Evolutionary conservation across 1,284 basidiomycete species (phyloP), one percentile per base, ranked within the genome.

Genomic region (Ustanciosporium gigantosporum): DNA sequence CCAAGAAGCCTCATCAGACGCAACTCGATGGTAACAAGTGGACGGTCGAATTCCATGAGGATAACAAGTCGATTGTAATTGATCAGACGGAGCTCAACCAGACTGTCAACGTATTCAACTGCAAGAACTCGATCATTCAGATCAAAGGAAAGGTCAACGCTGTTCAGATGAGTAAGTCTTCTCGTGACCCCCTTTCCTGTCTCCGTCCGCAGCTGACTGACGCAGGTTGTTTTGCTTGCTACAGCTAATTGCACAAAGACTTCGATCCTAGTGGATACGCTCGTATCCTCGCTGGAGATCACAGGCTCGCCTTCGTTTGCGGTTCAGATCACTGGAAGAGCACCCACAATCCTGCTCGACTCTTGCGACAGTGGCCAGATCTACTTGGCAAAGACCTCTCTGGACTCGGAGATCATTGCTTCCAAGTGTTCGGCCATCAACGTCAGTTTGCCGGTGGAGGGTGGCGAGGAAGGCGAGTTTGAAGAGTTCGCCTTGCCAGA

Each of bases 91-190:
- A 89, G 74, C 81, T 94, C 57, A 88, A 82, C 73, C 93, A 99
- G 58, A 87, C 86, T 2, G 86, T 98, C 50, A 94, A 91, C 79
- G 81, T 98, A 39, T 98, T 87, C 78, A 87, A 86, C 20, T 96
- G 93, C 83, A 95, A 92, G 81, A 88, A 88, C 72, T 84, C 86
- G n/a, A 89, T 88, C 1, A 82, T 99, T 42, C 80, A 89, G 49
- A 82, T 99, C 77, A 88, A 88, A 76, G 94, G 94, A 76, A 99
- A 99, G 81, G 86, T 92, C 70, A 99, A 98, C 74, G 93, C 92
- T 4, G 86, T 98, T 25, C 91, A 88, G 15, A 81, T 98, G 64
- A 84, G 91, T 92, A 73, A 72, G 86, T 81, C 8, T n/a, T 11
- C 27, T 29, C 27, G n/a, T 29, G 27, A 9, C n/a, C n/a, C 9